Conservation (phyloP, 1,139 yeast genomes). For the Zygosaccharomyces sapae region DNA sequence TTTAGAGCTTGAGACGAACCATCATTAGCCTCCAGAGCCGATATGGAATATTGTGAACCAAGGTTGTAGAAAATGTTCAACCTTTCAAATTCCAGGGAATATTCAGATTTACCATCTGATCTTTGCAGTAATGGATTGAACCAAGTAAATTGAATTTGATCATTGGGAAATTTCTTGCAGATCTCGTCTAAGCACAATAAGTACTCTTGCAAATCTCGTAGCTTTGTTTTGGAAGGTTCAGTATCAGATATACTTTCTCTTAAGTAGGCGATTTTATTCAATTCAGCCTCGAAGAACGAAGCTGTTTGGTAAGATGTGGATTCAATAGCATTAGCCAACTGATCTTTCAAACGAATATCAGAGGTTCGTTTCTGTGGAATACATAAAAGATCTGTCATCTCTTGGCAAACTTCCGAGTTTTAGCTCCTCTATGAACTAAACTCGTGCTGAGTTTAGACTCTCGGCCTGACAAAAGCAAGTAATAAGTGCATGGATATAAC, state of each 20-base stretch:
- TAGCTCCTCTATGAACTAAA: too few species aligned
- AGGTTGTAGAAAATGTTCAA: slow-evolving; percentile 63
- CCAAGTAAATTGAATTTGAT: slow-evolving; percentile 62
- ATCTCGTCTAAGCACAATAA: slow-evolving; percentile 37
- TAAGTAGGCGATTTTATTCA: slow-evolving; percentile 41
- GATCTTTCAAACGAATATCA: slow-evolving; percentile 43
- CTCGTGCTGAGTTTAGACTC: too few species aligned
- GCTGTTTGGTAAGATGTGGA: slow-evolving; percentile 65
- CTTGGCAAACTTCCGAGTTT: too few species aligned
- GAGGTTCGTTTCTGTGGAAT: slow-evolving; percentile 40
- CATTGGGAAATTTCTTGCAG: slow-evolving; percentile 43
- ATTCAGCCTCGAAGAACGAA: slow-evolving; percentile 51
- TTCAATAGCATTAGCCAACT: slow-evolving; percentile 49
- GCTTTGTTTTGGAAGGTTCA: slow-evolving; percentile 29
- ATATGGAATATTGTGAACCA: slow-evolving; percentile 57
- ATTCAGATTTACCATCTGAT: slow-evolving; percentile 44
- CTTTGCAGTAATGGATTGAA: slow-evolving; percentile 59
- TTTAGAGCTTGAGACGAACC: slow-evolving; percentile 50
- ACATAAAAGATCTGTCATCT: slow-evolving; percentile 18
- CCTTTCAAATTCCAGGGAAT: slow-evolving; percentile 55
- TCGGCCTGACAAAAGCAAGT: too few species aligned
- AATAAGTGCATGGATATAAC: too few species aligned
- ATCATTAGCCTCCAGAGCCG: slow-evolving; percentile 45
- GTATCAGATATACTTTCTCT: slow-evolving; percentile 39
- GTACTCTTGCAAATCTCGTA: slow-evolving; percentile 37